These are phyloP conservation scores for Roridomyces roridus DNA, from an alignment of 768 basidiomycete genomes.

Conservation along the genomic window DNA sequence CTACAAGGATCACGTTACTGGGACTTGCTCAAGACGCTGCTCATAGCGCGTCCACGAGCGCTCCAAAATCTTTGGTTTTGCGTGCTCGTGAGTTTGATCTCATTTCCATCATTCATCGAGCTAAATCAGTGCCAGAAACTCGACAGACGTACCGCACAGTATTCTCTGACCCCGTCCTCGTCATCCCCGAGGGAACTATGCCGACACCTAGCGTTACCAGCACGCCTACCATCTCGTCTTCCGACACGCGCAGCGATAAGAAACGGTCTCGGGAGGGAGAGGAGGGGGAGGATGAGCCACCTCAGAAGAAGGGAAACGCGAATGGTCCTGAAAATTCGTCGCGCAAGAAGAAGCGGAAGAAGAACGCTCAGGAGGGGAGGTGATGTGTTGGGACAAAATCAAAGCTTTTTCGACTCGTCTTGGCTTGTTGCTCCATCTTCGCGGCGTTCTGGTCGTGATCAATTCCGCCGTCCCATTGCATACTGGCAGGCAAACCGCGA, in stretches of 20 bases:
- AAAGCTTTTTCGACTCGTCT: too few relatives aligned
- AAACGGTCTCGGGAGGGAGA: constrained; percentile 33
- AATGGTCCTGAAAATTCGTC: constrained; percentile 17
- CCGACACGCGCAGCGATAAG: constrained; percentile 1
- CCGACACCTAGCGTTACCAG: neutral
- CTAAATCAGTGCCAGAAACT: constrained; percentile 56
- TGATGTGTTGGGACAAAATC: too few relatives aligned
- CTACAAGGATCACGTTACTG: constrained; percentile 64
- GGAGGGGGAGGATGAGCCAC: neutral
- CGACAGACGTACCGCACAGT: constrained; percentile 83
- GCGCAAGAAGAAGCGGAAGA: constrained; percentile 39
- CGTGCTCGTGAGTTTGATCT: constrained; percentile 66
- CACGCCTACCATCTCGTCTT: neutral
- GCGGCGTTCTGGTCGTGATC: too few relatives aligned
- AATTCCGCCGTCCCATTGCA: too few relatives aligned
- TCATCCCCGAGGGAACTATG: constrained; percentile 50
- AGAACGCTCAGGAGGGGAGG: constrained; percentile 18
- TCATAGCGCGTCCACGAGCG: constrained; percentile 63
- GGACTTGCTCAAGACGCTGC: constrained; percentile 74
- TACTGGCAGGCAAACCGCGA: too few relatives aligned
- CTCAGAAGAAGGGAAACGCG: neutral
- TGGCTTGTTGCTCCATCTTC: too few relatives aligned
- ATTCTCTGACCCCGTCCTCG: constrained; percentile 73
- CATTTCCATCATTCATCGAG: neutral
- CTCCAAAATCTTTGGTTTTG: constrained; percentile 69